phyloP scores from a whole-genome alignment of 345 rosid genomes.

The Noccaea bulbosa region DNA sequence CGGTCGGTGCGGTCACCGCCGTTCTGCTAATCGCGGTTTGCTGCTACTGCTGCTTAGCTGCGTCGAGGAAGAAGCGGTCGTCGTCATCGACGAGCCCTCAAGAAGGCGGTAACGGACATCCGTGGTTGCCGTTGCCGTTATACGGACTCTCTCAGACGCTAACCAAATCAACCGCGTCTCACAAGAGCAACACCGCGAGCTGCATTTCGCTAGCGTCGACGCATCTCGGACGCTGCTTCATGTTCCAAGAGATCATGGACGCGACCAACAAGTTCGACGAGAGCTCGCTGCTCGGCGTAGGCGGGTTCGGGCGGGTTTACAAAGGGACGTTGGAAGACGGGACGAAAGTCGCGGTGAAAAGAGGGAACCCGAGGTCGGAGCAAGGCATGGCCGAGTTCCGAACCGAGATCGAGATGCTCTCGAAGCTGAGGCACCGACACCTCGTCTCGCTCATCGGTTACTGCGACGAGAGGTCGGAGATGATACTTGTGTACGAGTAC shows the following conservation, averaged over 20 bases:
- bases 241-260: constrained; percentile 88
- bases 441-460: constrained; percentile 98
- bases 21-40: constrained; percentile 58
- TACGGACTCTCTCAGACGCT: constrained; percentile 90
- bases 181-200: constrained; percentile 88
- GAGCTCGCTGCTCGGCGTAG: constrained; percentile 87
- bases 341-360: constrained; percentile 85
- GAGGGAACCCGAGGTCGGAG: constrained; percentile 99
- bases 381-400: constrained; percentile 99
- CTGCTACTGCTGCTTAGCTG: constrained; percentile 60
- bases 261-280: constrained; percentile 95
- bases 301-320: constrained; percentile 96
- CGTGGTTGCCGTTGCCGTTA: constrained; percentile 88
- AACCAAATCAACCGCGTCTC: constrained; percentile 83
- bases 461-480: constrained; percentile 94
- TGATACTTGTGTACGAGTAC: constrained; percentile 93
- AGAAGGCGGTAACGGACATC: constrained; percentile 69
- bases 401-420: constrained; percentile 96
- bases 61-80: constrained; percentile 38
- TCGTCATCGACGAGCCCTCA: constrained; percentile 42
- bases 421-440: constrained; percentile 96
- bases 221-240: constrained; percentile 80
- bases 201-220: constrained; percentile 80
- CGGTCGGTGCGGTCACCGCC: constrained; percentile 49
- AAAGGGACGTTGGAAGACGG: constrained; percentile 92